phyloP scores from a whole-genome alignment of 2,329 filamentous ascomycete genomes.

The Monosporascus sp. region DNA sequence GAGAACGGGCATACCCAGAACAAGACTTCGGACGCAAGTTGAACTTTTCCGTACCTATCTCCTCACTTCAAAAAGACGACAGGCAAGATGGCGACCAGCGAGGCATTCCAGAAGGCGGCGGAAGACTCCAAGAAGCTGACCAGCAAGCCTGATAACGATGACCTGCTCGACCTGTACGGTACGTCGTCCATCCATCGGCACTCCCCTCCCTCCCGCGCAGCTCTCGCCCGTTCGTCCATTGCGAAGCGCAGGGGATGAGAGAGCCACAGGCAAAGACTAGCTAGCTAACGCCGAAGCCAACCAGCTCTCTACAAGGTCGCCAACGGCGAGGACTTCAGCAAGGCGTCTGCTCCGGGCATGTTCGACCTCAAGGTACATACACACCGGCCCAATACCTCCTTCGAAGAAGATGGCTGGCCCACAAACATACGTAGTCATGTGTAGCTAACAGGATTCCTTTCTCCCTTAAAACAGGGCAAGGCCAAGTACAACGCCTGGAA shows the following conservation, averaged over 20 bases:
- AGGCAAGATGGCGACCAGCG: slow-evolving; percentile 6
- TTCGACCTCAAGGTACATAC: slow-evolving; percentile 62
- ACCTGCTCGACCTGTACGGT: slow-evolving; percentile 61
- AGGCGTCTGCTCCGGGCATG: slow-evolving; percentile 57
- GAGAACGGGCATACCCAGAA: background rate
- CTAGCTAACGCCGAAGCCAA: background rate
- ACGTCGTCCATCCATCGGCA: slow-evolving; percentile 23
- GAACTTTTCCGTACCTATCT: too few relatives aligned
- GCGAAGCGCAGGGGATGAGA: background rate
- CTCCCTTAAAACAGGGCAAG: slow-evolving; percentile 54
- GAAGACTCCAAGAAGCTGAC: slow-evolving; percentile 63
- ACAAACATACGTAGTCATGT: too few relatives aligned
- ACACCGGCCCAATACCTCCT: background rate
- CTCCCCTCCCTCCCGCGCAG: background rate
- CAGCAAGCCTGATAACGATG: slow-evolving; percentile 56
- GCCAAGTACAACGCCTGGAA: slow-evolving; percentile 77
- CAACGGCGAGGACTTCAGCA: slow-evolving; percentile 50
- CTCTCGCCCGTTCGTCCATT: too few relatives aligned
- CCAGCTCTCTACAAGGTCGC: slow-evolving; percentile 55
- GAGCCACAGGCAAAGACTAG: slow-evolving; percentile 1
- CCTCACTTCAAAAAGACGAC: background rate
- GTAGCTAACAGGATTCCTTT: background rate
- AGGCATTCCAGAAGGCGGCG: slow-evolving; percentile 51
- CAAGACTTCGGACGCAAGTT: too few relatives aligned
- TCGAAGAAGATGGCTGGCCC: too few relatives aligned